Percentiles rank a stretch among this genome's conserved stretches.
phyloP scores from a whole-genome alignment of 352 stramenopile genomes.

The Phytopythium sindhum region DNA sequence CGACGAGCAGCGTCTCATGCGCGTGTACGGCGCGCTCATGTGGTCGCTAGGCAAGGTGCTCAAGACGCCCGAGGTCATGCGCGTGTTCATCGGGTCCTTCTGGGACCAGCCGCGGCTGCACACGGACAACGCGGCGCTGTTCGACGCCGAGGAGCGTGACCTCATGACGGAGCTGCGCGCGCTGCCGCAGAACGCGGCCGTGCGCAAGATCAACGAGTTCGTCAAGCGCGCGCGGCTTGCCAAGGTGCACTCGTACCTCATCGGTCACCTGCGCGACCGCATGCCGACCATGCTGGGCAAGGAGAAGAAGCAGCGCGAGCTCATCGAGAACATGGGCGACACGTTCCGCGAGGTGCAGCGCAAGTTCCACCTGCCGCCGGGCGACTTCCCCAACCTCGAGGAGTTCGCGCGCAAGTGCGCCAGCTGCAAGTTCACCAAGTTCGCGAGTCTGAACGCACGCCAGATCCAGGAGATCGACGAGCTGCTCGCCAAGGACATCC shows the following conservation, averaged over 20 bases:
- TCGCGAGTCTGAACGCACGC: slow-evolving; percentile 91
- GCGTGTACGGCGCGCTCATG: slow-evolving; percentile 97
- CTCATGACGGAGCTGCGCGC: slow-evolving; percentile 96
- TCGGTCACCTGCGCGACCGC: slow-evolving; percentile 94
- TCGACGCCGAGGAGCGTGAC: slow-evolving; percentile 96
- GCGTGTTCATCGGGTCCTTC: slow-evolving; percentile 98
- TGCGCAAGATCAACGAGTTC: slow-evolving; percentile 94
- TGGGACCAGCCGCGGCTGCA: slow-evolving; percentile 90
- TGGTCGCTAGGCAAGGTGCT: slow-evolving; percentile 98
- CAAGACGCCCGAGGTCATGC: slow-evolving; percentile 96
- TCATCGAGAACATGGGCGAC: slow-evolving; percentile 93
- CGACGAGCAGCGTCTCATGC: slow-evolving; percentile 96
- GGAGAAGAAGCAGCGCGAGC: slow-evolving; percentile 95
- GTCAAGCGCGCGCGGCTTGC: slow-evolving; percentile 94
- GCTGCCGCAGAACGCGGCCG: slow-evolving; percentile 94
- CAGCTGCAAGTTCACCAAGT: slow-evolving; percentile 90
- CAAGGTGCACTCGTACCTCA: slow-evolving; percentile 97
- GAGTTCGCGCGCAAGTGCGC: slow-evolving; percentile 82
- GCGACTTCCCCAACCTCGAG: slow-evolving; percentile 93
- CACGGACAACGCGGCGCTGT: slow-evolving; percentile 92
- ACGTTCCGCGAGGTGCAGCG: slow-evolving; percentile 97
- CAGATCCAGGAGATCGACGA: slow-evolving; percentile 97
- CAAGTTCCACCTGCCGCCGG: slow-evolving; percentile 95
- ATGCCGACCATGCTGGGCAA: slow-evolving; percentile 98
- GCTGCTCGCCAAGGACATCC: slow-evolving; percentile 96